These are phyloP conservation scores for Erythrophleum fordii DNA, from an alignment of 306 rosid species.

Conservation along the genomic window DNA sequence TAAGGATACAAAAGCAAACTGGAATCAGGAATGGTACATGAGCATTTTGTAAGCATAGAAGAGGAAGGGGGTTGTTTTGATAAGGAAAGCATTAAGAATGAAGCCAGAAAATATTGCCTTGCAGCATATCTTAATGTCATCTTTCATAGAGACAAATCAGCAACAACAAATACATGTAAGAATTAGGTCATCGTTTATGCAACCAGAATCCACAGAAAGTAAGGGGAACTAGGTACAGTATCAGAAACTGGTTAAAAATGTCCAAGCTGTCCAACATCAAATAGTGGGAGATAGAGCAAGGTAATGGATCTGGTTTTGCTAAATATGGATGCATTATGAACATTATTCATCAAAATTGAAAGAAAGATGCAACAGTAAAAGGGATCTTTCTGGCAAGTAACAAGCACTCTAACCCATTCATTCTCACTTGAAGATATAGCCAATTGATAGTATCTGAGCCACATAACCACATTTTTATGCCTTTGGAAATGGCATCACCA, in stretches of 20 bases:
- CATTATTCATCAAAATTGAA: too few relatives aligned
- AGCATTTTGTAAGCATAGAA: constrained; percentile 27
- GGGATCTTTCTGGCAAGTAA: background rate
- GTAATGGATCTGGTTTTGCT: background rate
- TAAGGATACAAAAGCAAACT: too few relatives aligned
- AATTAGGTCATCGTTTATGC: background rate
- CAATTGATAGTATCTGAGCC: constrained; percentile 9
- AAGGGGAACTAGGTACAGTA: background rate
- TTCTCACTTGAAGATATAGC: background rate
- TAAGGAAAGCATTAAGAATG: background rate
- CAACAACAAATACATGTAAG: background rate
- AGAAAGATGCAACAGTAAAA: background rate
- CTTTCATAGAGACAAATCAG: constrained; percentile 9
- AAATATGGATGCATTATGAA: background rate
- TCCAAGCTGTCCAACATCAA: constrained; percentile 20
- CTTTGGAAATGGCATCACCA: background rate
- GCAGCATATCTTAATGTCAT: background rate
- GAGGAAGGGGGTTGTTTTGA: background rate
- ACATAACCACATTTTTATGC: background rate
- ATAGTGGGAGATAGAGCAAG: background rate
- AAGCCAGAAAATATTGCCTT: constrained; percentile 16
- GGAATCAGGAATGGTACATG: too few relatives aligned
- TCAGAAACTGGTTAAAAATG: constrained; percentile 5
- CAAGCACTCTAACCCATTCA: background rate
- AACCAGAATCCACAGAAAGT: constrained; percentile 11